phyloP scores from a whole-genome alignment of 2,329 filamentous ascomycete genomes.

The Didymella glomerata region DNA sequence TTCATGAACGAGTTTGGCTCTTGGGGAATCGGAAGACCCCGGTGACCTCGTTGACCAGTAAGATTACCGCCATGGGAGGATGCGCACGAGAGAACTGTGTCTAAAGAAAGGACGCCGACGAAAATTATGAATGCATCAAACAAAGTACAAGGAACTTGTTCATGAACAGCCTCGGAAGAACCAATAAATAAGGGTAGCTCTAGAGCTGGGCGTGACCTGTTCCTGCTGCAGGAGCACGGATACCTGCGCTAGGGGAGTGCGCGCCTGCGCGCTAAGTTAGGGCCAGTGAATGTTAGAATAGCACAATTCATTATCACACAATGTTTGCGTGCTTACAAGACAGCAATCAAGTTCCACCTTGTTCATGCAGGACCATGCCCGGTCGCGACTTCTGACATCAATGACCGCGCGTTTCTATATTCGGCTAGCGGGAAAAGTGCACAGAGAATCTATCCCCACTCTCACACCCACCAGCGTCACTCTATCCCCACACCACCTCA shows the following conservation, averaged over 20 bases:
- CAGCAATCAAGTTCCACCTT: conserved; percentile 3
- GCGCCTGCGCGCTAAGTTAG: conserved; percentile 11
- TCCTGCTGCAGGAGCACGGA: conserved; percentile 12
- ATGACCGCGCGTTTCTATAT: conserved; percentile 5
- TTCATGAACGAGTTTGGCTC: conserved; percentile 14
- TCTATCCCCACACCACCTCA: conserved; percentile 21
- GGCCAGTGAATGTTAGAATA: conserved; percentile 4
- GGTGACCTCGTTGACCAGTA: conserved; percentile 14
- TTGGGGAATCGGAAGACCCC: conserved; percentile 13
- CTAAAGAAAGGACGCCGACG: conserved; percentile 15
- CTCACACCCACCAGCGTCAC: conserved; percentile 11
- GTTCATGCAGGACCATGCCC: conserved; percentile 15
- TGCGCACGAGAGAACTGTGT: conserved; percentile 9
- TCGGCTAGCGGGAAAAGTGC: not conserved
- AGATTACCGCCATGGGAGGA: conserved; percentile 11
- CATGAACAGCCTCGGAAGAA: conserved; percentile 9
- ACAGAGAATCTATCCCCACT: conserved; percentile 22
- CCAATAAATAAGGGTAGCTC: conserved; percentile 13
- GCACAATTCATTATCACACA: conserved; percentile 7
- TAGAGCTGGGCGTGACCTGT: conserved; percentile 1
- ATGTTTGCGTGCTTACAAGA: conserved; percentile 11
- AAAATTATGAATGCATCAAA: conserved; percentile 3
- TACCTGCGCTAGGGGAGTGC: conserved; percentile 13
- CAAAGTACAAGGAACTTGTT: conserved; percentile 11
- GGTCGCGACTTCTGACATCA: conserved; percentile 3